Base-by-base conservation (phyloP, 306 rosid species). In the Gastrolobium bilobum region DNA sequence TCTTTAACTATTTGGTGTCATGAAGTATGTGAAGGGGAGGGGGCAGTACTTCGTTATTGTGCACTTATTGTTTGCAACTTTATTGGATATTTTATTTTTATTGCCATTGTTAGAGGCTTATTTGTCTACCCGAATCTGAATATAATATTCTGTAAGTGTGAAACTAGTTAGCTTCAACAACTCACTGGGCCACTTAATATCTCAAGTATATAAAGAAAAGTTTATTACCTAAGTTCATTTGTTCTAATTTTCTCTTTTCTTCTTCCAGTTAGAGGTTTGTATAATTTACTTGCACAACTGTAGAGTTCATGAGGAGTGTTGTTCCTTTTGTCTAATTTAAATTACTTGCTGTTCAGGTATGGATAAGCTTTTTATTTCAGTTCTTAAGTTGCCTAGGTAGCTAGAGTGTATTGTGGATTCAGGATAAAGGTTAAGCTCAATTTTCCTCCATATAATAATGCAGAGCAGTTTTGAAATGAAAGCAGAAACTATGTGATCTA, bases 381-480 rank as follows among this genome's bases (percentile, higher is more conserved):
- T 79, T 50, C 14, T 52, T 38, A 47, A 13, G 37, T 33, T 77
- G 38, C 10, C 48, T 15, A 31, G 60, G 82, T 78, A 48, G 14
- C 37, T 68, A 42, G 82, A 50, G 34, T 54, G 51, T 68, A 78
- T 39, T 40, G 13, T 30, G 38, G 26, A 66, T 30, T 77, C 15
- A 15, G 51, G 70, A 11, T 39, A 5, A 13, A 53, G 40, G 66
- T 13, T 42, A 40, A 52, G 44, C n/a, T 77, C 53, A 53, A 39
- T 6, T 65, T 51, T 64, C 8, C 26, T 7, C 47, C 44, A 30
- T 13, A 4, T 68, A 31, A 14, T 54, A 43, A 5, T 57, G 59
- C 15, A 68, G 56, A 58, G 58, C 20, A 52, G 43, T 43, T 68
- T 68, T 68, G 15, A n/a, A 77, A 65, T 56, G 54, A 52, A 66